phyloP scores from a whole-genome alignment of 139 green algal species.

The Eudorina sp. region DNA sequence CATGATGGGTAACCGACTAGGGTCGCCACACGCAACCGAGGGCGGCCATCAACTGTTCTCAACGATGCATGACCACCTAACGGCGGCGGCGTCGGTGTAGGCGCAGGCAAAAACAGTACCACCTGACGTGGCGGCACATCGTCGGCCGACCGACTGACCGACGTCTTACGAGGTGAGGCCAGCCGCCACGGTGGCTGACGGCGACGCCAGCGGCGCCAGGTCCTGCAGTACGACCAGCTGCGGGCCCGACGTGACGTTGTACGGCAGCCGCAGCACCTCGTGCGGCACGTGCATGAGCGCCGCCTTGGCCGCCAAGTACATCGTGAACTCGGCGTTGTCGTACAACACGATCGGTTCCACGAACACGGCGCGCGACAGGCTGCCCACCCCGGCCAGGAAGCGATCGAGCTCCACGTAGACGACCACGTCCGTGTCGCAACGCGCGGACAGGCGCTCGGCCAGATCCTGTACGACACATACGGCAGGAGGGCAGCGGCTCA shows the following conservation, averaged over 20 bases:
- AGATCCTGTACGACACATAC: not conserved
- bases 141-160: too few species aligned
- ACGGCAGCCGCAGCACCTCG: not conserved
- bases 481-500: not conserved
- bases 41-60: too few species aligned
- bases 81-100: too few species aligned
- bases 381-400: not conserved
- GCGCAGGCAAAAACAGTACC: too few species aligned
- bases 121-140: too few species aligned
- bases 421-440: conserved; percentile 12
- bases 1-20: too few species aligned
- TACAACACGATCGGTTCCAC: conserved; percentile 39
- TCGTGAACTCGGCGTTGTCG: not conserved
- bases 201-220: not conserved
- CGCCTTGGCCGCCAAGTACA: conserved; percentile 4
- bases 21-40: too few species aligned
- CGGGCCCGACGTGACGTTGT: conserved; percentile 23
- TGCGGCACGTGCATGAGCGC: conserved; percentile 15
- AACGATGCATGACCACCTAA: too few species aligned
- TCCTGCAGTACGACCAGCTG: conserved; percentile 14
- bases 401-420: conserved; percentile 3
- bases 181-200: too few species aligned
- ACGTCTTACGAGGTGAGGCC: too few species aligned
- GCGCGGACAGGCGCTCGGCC: not conserved
- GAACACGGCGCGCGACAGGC: conserved; percentile 6